Conservation (phyloP, 2,329 filamentous ascomycete genomes). For the Ophiostoma australiae region DNA sequence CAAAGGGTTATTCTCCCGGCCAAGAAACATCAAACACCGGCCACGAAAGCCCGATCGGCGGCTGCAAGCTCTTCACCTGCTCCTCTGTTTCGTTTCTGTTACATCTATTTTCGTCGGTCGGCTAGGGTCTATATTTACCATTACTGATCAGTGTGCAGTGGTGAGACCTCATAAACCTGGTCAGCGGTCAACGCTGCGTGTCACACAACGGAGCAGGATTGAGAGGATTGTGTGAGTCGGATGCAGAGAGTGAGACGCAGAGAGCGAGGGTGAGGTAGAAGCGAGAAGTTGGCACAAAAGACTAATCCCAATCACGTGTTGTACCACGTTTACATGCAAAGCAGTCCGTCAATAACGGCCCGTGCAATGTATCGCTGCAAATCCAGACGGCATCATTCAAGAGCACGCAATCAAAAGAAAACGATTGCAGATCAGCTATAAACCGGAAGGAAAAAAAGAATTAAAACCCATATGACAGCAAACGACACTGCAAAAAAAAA, state of each 20-base stretch:
- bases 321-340: background rate
- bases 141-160: background rate
- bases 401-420: background rate
- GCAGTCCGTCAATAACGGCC: background rate
- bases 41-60: background rate
- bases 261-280: background rate
- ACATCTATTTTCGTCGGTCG: background rate
- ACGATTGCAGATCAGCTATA: no score
- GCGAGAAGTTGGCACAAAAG: background rate
- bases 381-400: no score
- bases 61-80: background rate
- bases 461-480: background rate
- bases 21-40: background rate
- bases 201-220: slow-evolving; percentile 1
- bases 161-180: background rate
- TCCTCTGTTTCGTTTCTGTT: slow-evolving; percentile 4
- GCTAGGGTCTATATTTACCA: background rate
- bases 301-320: no score
- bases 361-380: background rate
- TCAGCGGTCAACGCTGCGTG: background rate
- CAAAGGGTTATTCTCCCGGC: background rate
- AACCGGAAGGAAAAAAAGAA: background rate
- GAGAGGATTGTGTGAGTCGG: background rate
- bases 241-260: background rate
- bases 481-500: slow-evolving; percentile 31